phyloP scores from a whole-genome alignment of 305 asterid species.

The Plantago coronopus region DNA sequence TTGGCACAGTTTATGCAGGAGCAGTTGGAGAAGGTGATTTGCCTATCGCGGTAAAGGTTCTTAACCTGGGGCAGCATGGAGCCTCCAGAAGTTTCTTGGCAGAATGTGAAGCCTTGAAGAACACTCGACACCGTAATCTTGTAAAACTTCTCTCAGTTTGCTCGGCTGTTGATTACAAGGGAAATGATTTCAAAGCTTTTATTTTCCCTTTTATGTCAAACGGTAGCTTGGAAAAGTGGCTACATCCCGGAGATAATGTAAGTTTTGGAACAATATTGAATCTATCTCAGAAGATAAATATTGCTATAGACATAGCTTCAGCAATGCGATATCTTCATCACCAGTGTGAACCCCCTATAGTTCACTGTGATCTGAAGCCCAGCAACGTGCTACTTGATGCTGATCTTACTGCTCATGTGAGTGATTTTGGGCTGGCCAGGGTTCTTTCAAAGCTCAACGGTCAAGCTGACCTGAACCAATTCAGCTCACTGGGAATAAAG shows the following conservation, averaged over 20 bases:
- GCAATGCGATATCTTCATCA: slow-evolving; percentile 59
- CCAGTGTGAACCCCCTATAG: slow-evolving; percentile 37
- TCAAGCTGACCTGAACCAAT: slow-evolving; percentile 28
- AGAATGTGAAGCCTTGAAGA: slow-evolving; percentile 48
- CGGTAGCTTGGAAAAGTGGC: slow-evolving; percentile 67
- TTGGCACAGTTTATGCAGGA: slow-evolving; percentile 52
- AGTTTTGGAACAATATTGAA: slow-evolving; percentile 30
- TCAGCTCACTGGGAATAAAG: slow-evolving; percentile 38
- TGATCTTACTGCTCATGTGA: slow-evolving; percentile 54
- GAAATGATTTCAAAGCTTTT: slow-evolving; percentile 47
- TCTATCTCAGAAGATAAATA: background rate
- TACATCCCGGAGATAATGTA: slow-evolving; percentile 25
- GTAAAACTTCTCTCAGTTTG: slow-evolving; percentile 47
- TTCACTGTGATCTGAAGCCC: slow-evolving; percentile 69
- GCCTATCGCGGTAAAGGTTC: slow-evolving; percentile 49
- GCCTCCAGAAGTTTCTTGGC: slow-evolving; percentile 39
- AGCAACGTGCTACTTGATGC: slow-evolving; percentile 48
- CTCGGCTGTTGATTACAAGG: slow-evolving; percentile 43
- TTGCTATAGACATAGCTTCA: slow-evolving; percentile 46
- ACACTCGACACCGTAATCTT: slow-evolving; percentile 55
- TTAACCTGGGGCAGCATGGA: slow-evolving; percentile 25
- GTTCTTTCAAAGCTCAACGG: slow-evolving; percentile 29
- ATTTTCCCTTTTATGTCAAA: slow-evolving; percentile 53
- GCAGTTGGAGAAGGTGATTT: slow-evolving; percentile 21
- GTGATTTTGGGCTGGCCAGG: slow-evolving; percentile 64